Base-by-base conservation (phyloP, 2,329 filamentous ascomycete species). In the Westerdykella aurantiaca region DNA sequence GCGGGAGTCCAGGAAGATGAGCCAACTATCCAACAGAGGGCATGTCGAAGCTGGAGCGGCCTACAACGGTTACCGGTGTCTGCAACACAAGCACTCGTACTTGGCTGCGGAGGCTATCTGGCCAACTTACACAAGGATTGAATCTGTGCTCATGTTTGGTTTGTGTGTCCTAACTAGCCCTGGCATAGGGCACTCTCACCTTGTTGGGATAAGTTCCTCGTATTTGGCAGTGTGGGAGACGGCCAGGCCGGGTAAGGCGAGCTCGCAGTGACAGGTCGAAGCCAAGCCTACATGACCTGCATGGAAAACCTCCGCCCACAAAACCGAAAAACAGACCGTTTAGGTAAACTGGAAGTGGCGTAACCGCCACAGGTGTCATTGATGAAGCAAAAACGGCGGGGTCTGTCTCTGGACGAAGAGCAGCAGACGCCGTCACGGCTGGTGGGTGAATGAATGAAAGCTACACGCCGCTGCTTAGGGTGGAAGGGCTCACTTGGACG, bases 381-480 rank as follows among this genome's bases (percentile, higher is more conserved):
- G 11, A 29, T 29, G 25, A 29, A 7, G 25, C 25, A 4, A 29
- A 29, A 29, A 6, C 18, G 6, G 18, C 18, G 6, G 18, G 4
- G 6, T 21, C 18, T 21, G 6, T 21, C 18, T 21, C 18, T 21
- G 18, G 18, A 21, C 3, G 18, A 21, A 21, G 18, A 21, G 18
- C 18, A 21, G 6, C 18, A 21, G 18, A 21, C 18, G 18, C 18
- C 6, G 18, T 3, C 18, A 21, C 18, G 18, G 18, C 18, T 12
- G 11, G 25, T 29, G 4, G 25, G 4, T 29, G 25, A 12, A 29
- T 13, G 10, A 3, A 9, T 31, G 9, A 53, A 41, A 56, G 55
- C 52, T 61, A 61, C 57, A 58, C 45, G 35, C 45, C 38, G n/a
- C 51, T 52, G 53, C 58, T 57, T 47, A 56, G 54, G 57, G 42